These are phyloP conservation scores for Schwanniomyces vanrijiae DNA, from an alignment of 805 yeast species.

Conservation along the genomic window DNA sequence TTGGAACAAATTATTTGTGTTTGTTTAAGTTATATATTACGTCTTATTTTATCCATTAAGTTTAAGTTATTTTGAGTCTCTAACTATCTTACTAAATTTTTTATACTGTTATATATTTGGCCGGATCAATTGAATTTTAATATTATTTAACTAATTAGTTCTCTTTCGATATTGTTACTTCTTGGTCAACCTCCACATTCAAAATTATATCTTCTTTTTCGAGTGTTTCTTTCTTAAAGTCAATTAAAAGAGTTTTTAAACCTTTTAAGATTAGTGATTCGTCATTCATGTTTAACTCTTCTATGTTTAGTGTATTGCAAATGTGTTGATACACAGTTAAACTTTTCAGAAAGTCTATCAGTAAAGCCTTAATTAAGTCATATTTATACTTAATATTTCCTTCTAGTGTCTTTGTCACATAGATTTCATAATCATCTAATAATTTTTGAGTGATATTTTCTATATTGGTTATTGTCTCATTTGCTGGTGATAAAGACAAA, in stretches of 20 bases:
- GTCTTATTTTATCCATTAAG: neutral
- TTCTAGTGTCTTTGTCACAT: neutral
- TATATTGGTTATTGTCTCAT: slow-evolving; percentile 2
- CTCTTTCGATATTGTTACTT: neutral
- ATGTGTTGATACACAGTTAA: neutral
- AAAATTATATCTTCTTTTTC: neutral
- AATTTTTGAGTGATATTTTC: slow-evolving; percentile 27
- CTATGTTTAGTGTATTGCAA: neutral
- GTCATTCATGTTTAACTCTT: neutral
- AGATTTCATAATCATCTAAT: slow-evolving; percentile 4
- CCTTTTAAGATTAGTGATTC: neutral
- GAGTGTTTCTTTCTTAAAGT: slow-evolving; percentile 4
- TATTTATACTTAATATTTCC: slow-evolving; percentile 6
- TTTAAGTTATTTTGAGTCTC: neutral
- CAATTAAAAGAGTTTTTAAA: neutral
- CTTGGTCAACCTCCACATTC: slow-evolving; percentile 1
- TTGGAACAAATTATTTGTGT: neutral
- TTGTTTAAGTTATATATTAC: neutral
- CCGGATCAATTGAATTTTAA: neutral
- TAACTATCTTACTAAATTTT: neutral
- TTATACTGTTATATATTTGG: neutral
- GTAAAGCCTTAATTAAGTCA: slow-evolving; percentile 6
- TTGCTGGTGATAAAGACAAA: neutral
- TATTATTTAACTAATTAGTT: neutral
- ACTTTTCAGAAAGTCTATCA: slow-evolving; percentile 3